Conservation (phyloP, 768 basidiomycete species). For the Grammothele lineata region DNA sequence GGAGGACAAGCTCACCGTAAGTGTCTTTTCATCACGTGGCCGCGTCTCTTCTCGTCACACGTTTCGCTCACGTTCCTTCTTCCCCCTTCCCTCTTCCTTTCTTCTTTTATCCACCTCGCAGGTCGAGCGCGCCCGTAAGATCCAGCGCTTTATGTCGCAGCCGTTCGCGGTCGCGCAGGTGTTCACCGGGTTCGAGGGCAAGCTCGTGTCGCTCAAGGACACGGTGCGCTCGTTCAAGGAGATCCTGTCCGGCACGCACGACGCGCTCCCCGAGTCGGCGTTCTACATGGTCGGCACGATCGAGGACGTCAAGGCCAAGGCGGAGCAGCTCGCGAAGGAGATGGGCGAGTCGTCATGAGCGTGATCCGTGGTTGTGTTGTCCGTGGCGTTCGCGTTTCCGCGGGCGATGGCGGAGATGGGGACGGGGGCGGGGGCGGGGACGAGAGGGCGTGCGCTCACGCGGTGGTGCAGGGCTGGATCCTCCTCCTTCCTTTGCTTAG, state of each 20-base stretch:
- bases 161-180: conserved; percentile 99
- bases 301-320: conserved; percentile 95
- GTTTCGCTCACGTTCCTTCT: background rate
- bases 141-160: conserved; percentile 99
- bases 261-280: conserved; percentile 88
- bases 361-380: background rate
- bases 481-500: too few relatives aligned
- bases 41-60: too few relatives aligned
- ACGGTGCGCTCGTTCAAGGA: conserved; percentile 97
- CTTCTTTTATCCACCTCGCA: too few relatives aligned
- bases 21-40: too few relatives aligned
- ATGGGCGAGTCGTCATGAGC: conserved; percentile 49
- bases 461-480: conserved; percentile 17
- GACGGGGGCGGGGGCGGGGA: conserved; percentile 1
- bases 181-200: conserved; percentile 99
- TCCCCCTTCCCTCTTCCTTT: too few relatives aligned
- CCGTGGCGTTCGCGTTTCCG: too few relatives aligned
- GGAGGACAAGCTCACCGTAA: conserved; percentile 97
- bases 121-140: conserved; percentile 98
- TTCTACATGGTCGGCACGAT: conserved; percentile 99
- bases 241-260: conserved; percentile 88
- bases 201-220: conserved; percentile 94
- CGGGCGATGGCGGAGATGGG: background rate
- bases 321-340: conserved; percentile 95
- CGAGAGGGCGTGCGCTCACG: conserved; percentile 6